Evolutionary conservation across 1,284 basidiomycete species (phyloP).

Genomic region (Naganishia cerealis): DNA sequence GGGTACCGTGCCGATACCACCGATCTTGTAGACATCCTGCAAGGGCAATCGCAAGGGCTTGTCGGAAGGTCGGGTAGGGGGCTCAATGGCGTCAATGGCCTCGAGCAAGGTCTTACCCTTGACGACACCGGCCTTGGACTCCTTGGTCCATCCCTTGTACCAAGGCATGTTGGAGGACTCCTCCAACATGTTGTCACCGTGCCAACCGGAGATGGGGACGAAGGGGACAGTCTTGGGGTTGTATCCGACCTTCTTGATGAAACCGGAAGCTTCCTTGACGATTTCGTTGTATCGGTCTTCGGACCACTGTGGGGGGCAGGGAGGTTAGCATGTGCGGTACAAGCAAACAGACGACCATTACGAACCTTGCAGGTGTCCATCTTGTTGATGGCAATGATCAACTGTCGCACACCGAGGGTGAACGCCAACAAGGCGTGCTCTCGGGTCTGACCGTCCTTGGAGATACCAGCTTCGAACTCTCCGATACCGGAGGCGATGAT

Average conservation of each 20-base stretch:
- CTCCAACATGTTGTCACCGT: slow-evolving; percentile 99
- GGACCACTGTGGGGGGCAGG: slow-evolving; percentile 69
- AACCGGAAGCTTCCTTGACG: slow-evolving; percentile 96
- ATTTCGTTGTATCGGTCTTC: slow-evolving; percentile 99
- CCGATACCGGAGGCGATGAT: slow-evolving; percentile 99
- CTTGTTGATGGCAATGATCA: slow-evolving; percentile 99
- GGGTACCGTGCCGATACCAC: slow-evolving; percentile 99
- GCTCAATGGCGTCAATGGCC: slow-evolving; percentile 99
- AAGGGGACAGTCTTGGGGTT: slow-evolving; percentile 98
- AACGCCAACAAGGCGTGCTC: slow-evolving; percentile 99
- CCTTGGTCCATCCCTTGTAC: slow-evolving; percentile 99
- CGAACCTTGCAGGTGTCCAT: slow-evolving; percentile 94
- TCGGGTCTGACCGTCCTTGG: slow-evolving; percentile 99
- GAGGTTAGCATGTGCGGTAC: not conserved
- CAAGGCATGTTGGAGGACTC: slow-evolving; percentile 95
- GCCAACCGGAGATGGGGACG: slow-evolving; percentile 99
- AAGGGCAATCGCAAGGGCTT: slow-evolving; percentile 99
- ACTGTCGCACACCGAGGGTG: slow-evolving; percentile 99
- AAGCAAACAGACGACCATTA: slow-evolving; percentile 23
- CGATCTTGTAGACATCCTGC: slow-evolving; percentile 99
- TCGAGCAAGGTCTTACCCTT: slow-evolving; percentile 99
- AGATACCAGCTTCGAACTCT: slow-evolving; percentile 99
- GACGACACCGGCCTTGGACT: slow-evolving; percentile 85
- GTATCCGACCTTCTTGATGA: slow-evolving; percentile 99
- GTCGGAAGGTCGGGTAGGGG: slow-evolving; percentile 93